phyloP scores from a whole-genome alignment of 768 basidiomycete genomes.

The Rhodotorula paludigena region DNA sequence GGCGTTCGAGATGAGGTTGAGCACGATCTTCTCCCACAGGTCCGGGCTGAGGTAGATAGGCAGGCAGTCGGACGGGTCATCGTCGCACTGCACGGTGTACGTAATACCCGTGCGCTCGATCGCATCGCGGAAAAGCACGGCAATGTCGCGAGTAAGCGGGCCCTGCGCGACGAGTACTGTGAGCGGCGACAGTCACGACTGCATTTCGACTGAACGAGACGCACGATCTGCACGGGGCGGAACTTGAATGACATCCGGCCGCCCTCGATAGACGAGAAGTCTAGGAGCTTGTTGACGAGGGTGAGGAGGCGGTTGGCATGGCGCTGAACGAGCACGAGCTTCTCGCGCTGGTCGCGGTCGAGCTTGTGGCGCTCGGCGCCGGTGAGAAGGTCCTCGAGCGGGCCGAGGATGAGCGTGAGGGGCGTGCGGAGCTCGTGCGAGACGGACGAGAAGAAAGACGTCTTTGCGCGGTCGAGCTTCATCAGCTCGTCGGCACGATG shows the following conservation, averaged over 20 bases:
- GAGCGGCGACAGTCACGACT: not conserved
- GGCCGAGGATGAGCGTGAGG: slow-evolving; percentile 31
- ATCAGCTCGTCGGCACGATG: slow-evolving; percentile 27
- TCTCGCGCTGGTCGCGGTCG: slow-evolving; percentile 1
- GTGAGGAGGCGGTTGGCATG: slow-evolving; percentile 29
- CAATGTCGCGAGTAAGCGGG: slow-evolving; percentile 23
- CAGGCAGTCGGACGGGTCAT: slow-evolving; percentile 18
- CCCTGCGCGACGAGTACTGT: not conserved
- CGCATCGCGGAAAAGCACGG: slow-evolving; percentile 29
- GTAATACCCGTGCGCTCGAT: slow-evolving; percentile 26
- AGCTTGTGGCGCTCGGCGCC: slow-evolving; percentile 15
- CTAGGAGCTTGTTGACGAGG: slow-evolving; percentile 41
- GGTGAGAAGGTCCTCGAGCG: slow-evolving; percentile 29
- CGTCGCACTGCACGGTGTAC: slow-evolving; percentile 32
- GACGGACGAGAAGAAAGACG: slow-evolving; percentile 1
- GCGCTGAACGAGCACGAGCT: slow-evolving; percentile 24
- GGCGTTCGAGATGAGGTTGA: slow-evolving; percentile 25
- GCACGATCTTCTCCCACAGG: slow-evolving; percentile 29
- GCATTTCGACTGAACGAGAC: not conserved
- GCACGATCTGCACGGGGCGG: slow-evolving; percentile 22
- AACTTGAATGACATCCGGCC: slow-evolving; percentile 22
- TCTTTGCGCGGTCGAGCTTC: slow-evolving; percentile 36
- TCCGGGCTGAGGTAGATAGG: slow-evolving; percentile 26
- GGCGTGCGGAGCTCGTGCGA: slow-evolving; percentile 36
- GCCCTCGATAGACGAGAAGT: slow-evolving; percentile 26